These are phyloP conservation scores for Dipodascus geniculatus DNA, from an alignment of 805 yeast species.

Conservation along the genomic window DNA sequence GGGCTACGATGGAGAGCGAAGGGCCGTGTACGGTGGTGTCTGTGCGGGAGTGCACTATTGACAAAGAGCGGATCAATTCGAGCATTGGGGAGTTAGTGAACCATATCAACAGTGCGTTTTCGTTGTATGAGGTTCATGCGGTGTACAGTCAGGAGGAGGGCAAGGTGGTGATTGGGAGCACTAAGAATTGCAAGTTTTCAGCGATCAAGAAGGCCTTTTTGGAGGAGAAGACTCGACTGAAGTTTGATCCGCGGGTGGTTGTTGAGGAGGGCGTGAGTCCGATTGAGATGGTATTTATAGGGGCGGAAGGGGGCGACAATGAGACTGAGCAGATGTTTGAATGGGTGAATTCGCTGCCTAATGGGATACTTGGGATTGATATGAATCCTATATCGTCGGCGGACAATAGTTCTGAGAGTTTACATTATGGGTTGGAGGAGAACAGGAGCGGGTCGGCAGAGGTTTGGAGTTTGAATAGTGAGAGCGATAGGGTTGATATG, in stretches of 20 bases:
- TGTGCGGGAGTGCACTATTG: constrained; percentile 48
- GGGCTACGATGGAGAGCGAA: constrained; percentile 65
- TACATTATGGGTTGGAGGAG: neutral
- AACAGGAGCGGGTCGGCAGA: neutral
- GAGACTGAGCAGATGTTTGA: constrained; percentile 21
- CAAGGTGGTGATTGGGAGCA: constrained; percentile 61
- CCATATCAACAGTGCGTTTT: constrained; percentile 67
- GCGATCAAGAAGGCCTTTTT: constrained; percentile 32
- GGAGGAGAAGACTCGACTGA: constrained; percentile 35
- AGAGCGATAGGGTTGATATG: neutral
- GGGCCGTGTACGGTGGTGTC: constrained; percentile 67
- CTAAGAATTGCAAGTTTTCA: neutral
- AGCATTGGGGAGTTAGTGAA: constrained; percentile 77
- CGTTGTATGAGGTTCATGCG: constrained; percentile 61
- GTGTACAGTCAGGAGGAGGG: constrained; percentile 43
- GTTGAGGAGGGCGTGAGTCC: constrained; percentile 7
- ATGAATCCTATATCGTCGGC: neutral
- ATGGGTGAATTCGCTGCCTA: constrained; percentile 17
- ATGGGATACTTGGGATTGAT: neutral
- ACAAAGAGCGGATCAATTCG: constrained; percentile 49
- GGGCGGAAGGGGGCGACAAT: constrained; percentile 14
- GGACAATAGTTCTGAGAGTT: neutral
- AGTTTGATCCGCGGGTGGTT: constrained; percentile 8
- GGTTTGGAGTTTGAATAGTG: constrained; percentile 3
- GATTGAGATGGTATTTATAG: constrained; percentile 18